phyloP scores from a whole-genome alignment of 2,329 filamentous ascomycete species.

The Seiridium cupressi region DNA sequence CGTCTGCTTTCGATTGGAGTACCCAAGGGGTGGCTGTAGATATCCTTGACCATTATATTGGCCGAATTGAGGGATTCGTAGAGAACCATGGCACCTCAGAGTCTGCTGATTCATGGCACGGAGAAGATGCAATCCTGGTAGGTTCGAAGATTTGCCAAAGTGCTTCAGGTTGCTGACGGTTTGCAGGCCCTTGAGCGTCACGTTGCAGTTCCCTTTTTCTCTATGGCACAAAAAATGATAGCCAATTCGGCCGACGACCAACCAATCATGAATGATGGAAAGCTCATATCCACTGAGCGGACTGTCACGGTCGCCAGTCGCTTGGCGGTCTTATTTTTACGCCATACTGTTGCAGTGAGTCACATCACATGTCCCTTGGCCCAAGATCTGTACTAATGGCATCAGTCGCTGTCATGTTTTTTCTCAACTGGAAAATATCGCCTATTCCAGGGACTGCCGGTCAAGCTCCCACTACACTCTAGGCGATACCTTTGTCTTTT shows the following conservation, averaged over 20 bases:
- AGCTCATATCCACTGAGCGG: conserved; percentile 39
- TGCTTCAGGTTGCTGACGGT: neutral
- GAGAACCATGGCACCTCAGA: conserved; percentile 35
- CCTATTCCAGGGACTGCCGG: conserved; percentile 44
- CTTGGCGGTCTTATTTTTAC: conserved; percentile 43
- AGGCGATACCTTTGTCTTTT: conserved; percentile 51
- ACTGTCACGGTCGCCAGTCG: conserved; percentile 43
- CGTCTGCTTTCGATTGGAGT: conserved; percentile 45
- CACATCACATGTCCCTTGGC: neutral
- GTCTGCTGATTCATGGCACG: conserved; percentile 27
- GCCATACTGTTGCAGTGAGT: conserved; percentile 40
- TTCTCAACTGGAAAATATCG: conserved; percentile 48
- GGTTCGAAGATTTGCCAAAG: conserved; percentile 8
- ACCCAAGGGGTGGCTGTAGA: conserved; percentile 43
- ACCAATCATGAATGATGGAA: conserved; percentile 20
- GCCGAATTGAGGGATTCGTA: conserved; percentile 37
- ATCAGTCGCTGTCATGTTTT: conserved; percentile 39
- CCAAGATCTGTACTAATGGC: conserved; percentile 16
- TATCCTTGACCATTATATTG: conserved; percentile 46
- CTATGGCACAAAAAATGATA: conserved; percentile 41
- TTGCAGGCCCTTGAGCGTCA: conserved; percentile 46
- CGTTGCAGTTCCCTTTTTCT: conserved; percentile 45
- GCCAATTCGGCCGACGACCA: conserved; percentile 20
- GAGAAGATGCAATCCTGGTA: conserved; percentile 48
- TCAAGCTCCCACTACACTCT: conserved; percentile 36